A percentile compares a stretch with the other conserved stretches of the same genome.
phyloP scores from a whole-genome alignment of 2,329 filamentous ascomycete genomes.

The Juglanconis oblonga region DNA sequence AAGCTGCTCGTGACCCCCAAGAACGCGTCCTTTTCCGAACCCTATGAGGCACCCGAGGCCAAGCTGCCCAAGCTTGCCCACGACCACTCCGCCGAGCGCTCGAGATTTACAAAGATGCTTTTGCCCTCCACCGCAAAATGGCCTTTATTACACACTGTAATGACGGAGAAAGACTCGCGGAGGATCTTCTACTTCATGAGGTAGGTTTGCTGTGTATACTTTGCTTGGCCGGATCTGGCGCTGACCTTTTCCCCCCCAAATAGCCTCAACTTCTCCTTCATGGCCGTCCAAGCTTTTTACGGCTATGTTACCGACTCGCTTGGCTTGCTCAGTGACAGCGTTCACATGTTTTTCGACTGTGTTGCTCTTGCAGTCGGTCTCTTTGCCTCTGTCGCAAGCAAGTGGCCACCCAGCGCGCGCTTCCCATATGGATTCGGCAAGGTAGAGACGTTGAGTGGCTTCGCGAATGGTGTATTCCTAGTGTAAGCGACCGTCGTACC shows the following conservation, averaged over 20 bases:
- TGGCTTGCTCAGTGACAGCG: slow-evolving; percentile 92
- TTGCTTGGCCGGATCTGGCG: not conserved
- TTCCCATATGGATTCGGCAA: slow-evolving; percentile 98
- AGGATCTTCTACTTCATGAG: slow-evolving; percentile 97
- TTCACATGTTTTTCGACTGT: slow-evolving; percentile 99
- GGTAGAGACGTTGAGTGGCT: slow-evolving; percentile 92
- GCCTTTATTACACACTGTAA: slow-evolving; percentile 79
- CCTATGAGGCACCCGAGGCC: slow-evolving; percentile 28
- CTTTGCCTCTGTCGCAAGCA: slow-evolving; percentile 89
- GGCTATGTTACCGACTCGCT: slow-evolving; percentile 91
- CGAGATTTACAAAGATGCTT: slow-evolving; percentile 68
- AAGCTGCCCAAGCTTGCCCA: slow-evolving; percentile 25
- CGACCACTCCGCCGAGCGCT: slow-evolving; percentile 48
- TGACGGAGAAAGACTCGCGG: slow-evolving; percentile 88
- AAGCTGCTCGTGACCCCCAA: slow-evolving; percentile 35
- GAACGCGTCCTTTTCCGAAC: slow-evolving; percentile 25
- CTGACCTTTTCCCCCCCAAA: not conserved
- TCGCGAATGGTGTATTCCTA: slow-evolving; percentile 92
- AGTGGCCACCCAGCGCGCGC: slow-evolving; percentile 85
- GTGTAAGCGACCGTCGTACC: slow-evolving; percentile 54
- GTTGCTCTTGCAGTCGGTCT: slow-evolving; percentile 87
- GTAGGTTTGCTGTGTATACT: slow-evolving; percentile 45
- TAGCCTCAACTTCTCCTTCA: slow-evolving; percentile 91
- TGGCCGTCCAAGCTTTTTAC: slow-evolving; percentile 92
- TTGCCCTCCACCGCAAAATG: slow-evolving; percentile 67